Evolutionary conservation across 2,329 filamentous ascomycete genomes (phyloP).

Genomic region (Diaporthe sp.): DNA sequence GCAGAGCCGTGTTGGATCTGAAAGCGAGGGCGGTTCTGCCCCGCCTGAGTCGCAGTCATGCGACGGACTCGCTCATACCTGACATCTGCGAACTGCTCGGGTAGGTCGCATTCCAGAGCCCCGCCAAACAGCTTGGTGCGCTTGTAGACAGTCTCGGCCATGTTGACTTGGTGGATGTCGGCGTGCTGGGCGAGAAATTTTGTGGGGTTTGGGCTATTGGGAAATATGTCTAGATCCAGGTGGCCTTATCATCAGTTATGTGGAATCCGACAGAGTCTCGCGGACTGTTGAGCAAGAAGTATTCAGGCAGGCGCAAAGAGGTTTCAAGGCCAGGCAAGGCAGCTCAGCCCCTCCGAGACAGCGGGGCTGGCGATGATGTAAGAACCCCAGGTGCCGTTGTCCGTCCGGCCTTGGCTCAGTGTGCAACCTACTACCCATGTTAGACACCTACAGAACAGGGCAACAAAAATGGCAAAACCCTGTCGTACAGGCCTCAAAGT

Average conservation of each 20-base stretch:
- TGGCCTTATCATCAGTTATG: background rate
- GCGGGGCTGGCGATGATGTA: slow-evolving; percentile 40
- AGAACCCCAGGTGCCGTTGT: slow-evolving; percentile 2
- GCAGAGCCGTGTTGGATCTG: background rate
- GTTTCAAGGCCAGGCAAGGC: slow-evolving; percentile 13
- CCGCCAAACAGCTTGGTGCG: slow-evolving; percentile 78
- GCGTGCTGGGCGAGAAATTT: background rate
- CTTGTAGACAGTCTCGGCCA: slow-evolving; percentile 64
- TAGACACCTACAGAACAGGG: background rate
- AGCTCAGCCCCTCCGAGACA: slow-evolving; percentile 35
- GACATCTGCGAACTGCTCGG: slow-evolving; percentile 78
- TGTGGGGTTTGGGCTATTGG: too few species aligned
- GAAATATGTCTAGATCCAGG: background rate
- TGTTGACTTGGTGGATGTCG: slow-evolving; percentile 47
- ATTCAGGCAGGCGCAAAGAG: background rate
- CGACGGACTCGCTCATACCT: slow-evolving; percentile 65
- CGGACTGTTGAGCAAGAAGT: background rate
- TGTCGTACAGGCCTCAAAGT: background rate
- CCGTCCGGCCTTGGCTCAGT: background rate
- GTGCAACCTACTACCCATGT: background rate
- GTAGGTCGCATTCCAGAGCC: slow-evolving; percentile 78
- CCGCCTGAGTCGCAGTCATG: background rate
- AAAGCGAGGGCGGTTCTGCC: background rate
- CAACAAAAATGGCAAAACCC: background rate
- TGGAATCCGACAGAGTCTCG: background rate